Conservation (phyloP, 2,329 filamentous ascomycete genomes). For the Colletotrichum costaricense region DNA sequence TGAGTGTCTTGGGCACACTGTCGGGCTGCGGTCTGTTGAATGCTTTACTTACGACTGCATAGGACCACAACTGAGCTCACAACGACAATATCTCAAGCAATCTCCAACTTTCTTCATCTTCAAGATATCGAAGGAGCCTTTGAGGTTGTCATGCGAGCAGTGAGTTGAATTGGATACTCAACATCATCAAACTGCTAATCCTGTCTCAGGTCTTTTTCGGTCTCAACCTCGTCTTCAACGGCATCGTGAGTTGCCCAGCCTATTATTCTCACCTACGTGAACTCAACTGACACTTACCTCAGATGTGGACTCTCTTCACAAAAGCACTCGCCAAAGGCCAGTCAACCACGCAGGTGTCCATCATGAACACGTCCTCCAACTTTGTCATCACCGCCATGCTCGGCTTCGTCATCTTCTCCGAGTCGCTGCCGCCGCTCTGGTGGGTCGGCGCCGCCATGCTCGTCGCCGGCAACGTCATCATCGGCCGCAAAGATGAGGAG, state of each 20-base stretch:
- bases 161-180: constrained; percentile 46
- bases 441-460: constrained; percentile 79
- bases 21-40: not conserved
- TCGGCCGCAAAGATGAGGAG: constrained; percentile 75
- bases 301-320: constrained; percentile 89
- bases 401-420: constrained; percentile 77
- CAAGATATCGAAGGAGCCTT: constrained; percentile 53
- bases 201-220: constrained; percentile 75
- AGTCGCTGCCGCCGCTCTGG: constrained; percentile 79
- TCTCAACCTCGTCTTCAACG: constrained; percentile 81
- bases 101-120: constrained; percentile 59
- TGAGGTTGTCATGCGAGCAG: constrained; percentile 61
- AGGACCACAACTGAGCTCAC: constrained; percentile 70
- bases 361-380: constrained; percentile 86
- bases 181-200: constrained; percentile 4
- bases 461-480: constrained; percentile 82
- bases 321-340: constrained; percentile 78
- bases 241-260: constrained; percentile 61
- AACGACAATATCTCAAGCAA: constrained; percentile 54
- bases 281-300: constrained; percentile 1
- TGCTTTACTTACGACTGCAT: constrained; percentile 19
- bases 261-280: not conserved
- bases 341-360: constrained; percentile 82
- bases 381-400: constrained; percentile 83
- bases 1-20: not conserved